Evolutionary conservation across 1,284 basidiomycete genomes (phyloP).

Genomic region (Fereydounia khargensis): DNA sequence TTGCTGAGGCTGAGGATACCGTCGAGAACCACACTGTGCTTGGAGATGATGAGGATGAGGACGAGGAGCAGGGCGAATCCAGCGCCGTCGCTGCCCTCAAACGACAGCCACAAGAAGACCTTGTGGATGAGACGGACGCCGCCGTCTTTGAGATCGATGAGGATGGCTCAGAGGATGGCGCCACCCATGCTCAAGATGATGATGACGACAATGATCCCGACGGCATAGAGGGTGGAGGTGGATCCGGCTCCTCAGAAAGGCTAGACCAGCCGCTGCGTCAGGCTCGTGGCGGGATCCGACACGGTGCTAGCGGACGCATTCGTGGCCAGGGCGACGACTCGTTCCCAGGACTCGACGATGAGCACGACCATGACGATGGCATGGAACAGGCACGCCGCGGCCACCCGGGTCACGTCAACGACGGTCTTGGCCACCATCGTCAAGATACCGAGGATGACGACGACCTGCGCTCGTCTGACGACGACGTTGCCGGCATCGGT

Average conservation of each 20-base stretch:
- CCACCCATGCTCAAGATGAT: conserved; percentile 9
- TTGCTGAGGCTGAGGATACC: conserved; percentile 40
- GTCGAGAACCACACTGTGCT: conserved; percentile 15
- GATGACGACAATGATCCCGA: conserved; percentile 4
- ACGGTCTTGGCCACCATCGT: conserved; percentile 15
- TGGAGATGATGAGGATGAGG: conserved; percentile 23
- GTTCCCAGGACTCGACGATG: conserved; percentile 16
- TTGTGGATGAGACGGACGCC: conserved; percentile 30
- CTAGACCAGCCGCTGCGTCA: too few species aligned
- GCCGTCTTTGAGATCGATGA: conserved; percentile 49
- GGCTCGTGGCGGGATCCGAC: conserved; percentile 12
- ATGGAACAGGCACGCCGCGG: too few species aligned
- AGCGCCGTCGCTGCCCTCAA: not conserved
- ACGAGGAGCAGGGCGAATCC: conserved; percentile 12
- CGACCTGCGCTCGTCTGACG: conserved; percentile 8
- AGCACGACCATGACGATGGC: not conserved
- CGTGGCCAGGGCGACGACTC: conserved; percentile 20
- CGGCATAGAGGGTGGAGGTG: too few species aligned
- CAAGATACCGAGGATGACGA: conserved; percentile 10
- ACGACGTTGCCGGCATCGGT: conserved; percentile 32
- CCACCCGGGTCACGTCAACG: conserved; percentile 2
- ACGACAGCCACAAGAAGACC: too few species aligned
- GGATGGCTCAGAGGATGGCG: conserved; percentile 12
- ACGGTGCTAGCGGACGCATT: conserved; percentile 19
- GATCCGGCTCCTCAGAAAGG: too few species aligned